A percentile compares a stretch with the other conserved stretches of the same genome.
Evolutionary conservation across 2,329 filamentous ascomycete genomes (phyloP).

Genomic region (Phyllosticta citribraziliensis): DNA sequence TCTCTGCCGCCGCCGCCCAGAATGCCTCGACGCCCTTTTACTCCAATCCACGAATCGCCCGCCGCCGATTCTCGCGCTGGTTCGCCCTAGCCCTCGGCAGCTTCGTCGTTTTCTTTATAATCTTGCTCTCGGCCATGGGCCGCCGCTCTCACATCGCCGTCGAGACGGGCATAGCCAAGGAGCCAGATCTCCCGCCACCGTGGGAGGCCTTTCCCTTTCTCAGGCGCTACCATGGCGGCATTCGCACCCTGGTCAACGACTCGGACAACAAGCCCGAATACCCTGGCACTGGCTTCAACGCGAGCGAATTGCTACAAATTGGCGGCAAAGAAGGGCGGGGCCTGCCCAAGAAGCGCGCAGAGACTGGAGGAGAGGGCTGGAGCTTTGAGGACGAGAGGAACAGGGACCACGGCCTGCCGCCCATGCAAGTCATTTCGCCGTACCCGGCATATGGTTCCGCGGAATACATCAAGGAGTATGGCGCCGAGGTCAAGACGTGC

Average conservation of each 20-base stretch:
- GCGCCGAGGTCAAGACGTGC: constrained; percentile 56
- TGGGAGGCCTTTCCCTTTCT: constrained; percentile 86
- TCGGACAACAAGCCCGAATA: constrained; percentile 70
- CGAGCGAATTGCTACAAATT: constrained; percentile 22
- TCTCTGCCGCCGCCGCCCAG: constrained; percentile 14
- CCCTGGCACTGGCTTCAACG: constrained; percentile 51
- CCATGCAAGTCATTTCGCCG: constrained; percentile 48
- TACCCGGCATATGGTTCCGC: constrained; percentile 55
- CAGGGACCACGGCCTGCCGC: constrained; percentile 20
- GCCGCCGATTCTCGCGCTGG: constrained; percentile 58
- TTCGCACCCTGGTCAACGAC: constrained; percentile 59
- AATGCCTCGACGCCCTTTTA: neutral
- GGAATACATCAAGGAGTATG: constrained; percentile 47
- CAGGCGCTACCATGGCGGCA: constrained; percentile 80
- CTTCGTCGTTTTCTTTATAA: constrained; percentile 65
- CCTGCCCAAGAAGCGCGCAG: constrained; percentile 16
- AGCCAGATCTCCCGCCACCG: constrained; percentile 53
- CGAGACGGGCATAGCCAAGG: constrained; percentile 48
- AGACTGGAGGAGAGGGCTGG: constrained; percentile 22
- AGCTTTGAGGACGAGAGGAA: constrained; percentile 4
- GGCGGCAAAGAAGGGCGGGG: constrained; percentile 17
- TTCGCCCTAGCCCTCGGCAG: constrained; percentile 63
- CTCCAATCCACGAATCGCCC: constrained; percentile 1
- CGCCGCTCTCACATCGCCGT: constrained; percentile 51
- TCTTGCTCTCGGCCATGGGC: constrained; percentile 58